phyloP scores from a whole-genome alignment of 106 monocot genomes.

The Dendrobium nobile region DNA sequence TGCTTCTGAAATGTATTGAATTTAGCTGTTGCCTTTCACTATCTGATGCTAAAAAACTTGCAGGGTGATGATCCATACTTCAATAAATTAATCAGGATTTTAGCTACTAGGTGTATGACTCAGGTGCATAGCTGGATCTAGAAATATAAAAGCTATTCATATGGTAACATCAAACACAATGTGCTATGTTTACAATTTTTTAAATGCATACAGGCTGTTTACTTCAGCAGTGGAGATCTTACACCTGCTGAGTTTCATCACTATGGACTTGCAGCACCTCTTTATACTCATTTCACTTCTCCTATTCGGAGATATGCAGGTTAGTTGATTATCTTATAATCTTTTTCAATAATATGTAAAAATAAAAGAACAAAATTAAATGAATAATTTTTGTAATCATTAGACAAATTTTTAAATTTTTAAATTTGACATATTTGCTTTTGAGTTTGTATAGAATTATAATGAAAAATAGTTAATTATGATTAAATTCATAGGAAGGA shows the following conservation, averaged over 20 bases:
- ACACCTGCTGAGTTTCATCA: constrained; percentile 67
- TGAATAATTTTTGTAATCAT: too few species aligned
- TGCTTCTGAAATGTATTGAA: neutral
- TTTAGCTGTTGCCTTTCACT: neutral
- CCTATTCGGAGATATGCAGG: constrained; percentile 99
- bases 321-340: constrained; percentile 8
- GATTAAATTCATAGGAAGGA: too few species aligned
- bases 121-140: constrained; percentile 43
- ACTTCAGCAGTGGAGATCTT: constrained; percentile 96
- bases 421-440: too few species aligned
- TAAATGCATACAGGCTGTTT: constrained; percentile 64
- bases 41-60: constrained; percentile 4
- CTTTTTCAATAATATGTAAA: too few species aligned
- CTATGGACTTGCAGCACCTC: constrained; percentile 89
- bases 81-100: constrained; percentile 89
- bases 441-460: too few species aligned
- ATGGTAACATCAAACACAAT: neutral
- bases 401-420: too few species aligned
- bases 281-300: constrained; percentile 98
- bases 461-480: too few species aligned
- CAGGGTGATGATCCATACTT: constrained; percentile 97
- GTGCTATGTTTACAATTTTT: neutral
- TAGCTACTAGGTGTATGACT: constrained; percentile 99
- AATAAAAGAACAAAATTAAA: too few species aligned
- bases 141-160: neutral